These are phyloP conservation scores for Avicennia marina DNA, from an alignment of 257 asterid species.

Conservation along the genomic window DNA sequence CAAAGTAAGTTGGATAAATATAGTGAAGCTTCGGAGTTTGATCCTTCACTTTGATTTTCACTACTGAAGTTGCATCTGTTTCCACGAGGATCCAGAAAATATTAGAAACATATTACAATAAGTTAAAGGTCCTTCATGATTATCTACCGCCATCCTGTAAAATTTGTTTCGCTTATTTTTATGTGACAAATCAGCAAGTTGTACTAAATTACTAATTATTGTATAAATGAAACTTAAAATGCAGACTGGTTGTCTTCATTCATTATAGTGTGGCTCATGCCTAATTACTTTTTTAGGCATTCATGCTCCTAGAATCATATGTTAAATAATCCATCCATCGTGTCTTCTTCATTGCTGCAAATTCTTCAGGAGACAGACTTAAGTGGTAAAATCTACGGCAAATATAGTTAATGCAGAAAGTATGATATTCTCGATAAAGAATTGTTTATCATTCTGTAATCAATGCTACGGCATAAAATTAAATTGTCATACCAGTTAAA, in stretches of 20 bases:
- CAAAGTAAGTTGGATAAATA: slow-evolving; percentile 75
- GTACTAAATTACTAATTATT: background rate
- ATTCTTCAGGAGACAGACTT: background rate
- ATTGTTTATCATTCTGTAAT: background rate
- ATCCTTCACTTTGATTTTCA: slow-evolving; percentile 54
- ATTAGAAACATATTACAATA: background rate
- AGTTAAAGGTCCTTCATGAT: background rate
- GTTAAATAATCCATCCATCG: no score
- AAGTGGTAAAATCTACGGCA: background rate
- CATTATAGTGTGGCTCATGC: background rate
- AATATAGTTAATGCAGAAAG: background rate
- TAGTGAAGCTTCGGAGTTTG: slow-evolving; percentile 74
- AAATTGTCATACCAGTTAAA: background rate
- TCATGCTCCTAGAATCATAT: no score
- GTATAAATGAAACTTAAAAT: background rate
- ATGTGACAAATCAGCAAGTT: background rate
- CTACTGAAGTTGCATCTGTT: slow-evolving; percentile 62
- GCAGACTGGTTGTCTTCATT: background rate
- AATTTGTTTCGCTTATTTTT: background rate
- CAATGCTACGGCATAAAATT: background rate
- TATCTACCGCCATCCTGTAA: slow-evolving; percentile 9
- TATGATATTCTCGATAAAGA: background rate
- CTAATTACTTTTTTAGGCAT: no score
- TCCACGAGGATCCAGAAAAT: slow-evolving; percentile 16
- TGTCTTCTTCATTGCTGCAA: no score